Conservation (phyloP, 2,329 filamentous ascomycete species). For the Fusarium sp. region DNA sequence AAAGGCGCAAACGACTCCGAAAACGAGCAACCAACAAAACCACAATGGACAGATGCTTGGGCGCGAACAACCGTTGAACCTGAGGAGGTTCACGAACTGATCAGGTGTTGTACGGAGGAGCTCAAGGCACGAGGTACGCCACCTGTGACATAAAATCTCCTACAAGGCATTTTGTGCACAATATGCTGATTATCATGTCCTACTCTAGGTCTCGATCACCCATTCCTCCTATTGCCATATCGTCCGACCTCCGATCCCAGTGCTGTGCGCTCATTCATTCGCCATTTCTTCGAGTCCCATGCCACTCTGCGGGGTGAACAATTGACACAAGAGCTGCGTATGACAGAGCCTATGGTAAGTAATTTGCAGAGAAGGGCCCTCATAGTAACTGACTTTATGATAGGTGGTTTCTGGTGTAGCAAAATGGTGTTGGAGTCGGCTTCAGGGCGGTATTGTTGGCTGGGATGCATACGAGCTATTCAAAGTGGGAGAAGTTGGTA, state of each 20-base stretch:
- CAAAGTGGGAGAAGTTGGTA: conserved; percentile 91
- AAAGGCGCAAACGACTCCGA: conserved; percentile 68
- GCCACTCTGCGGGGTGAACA: conserved; percentile 73
- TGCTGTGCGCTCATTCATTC: conserved; percentile 89
- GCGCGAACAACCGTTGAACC: conserved; percentile 82
- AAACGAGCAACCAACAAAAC: conserved; percentile 71
- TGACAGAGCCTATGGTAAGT: conserved; percentile 92
- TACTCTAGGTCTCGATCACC: conserved; percentile 80
- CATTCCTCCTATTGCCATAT: conserved; percentile 94
- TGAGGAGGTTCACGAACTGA: conserved; percentile 89
- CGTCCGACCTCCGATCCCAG: conserved; percentile 92
- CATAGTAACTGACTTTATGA: conserved; percentile 39
- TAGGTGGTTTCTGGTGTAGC: conserved; percentile 92
- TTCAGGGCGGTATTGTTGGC: conserved; percentile 90
- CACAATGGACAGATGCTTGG: conserved; percentile 90
- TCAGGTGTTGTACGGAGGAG: conserved; percentile 87
- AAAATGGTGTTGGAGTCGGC: conserved; percentile 98
- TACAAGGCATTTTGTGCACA: conserved; percentile 4
- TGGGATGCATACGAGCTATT: conserved; percentile 99
- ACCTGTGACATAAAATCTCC: conserved; percentile 3
- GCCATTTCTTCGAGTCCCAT: conserved; percentile 86
- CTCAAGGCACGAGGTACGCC: conserved; percentile 90
- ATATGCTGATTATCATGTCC: conserved; percentile 37
- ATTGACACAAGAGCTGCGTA: conserved; percentile 85
- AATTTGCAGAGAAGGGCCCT: background rate